Conservation (phyloP, 2,329 filamentous ascomycete genomes). For the Ophiostoma sp. region DNA sequence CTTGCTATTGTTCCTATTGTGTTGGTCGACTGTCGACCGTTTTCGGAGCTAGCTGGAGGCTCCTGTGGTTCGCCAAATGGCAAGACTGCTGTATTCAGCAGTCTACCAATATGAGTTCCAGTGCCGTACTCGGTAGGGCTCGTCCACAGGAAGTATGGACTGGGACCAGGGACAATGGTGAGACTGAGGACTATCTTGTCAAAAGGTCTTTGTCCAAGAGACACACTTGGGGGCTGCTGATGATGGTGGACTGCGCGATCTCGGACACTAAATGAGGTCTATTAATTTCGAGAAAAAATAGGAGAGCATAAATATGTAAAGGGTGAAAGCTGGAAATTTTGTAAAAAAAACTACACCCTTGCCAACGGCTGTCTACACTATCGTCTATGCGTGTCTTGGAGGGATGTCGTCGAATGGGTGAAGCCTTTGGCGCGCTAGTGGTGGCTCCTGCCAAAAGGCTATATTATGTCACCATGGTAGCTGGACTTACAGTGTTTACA, state of each 20-base stretch:
- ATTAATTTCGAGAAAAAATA: not conserved
- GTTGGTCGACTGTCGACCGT: not conserved
- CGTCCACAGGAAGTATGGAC: not conserved
- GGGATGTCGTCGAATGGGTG: constrained; percentile 8
- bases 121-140: not conserved
- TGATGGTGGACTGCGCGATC: not conserved
- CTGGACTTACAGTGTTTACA: not conserved
- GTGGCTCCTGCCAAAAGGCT: constrained; percentile 4
- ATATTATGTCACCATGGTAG: not conserved
- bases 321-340: not conserved
- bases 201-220: not conserved
- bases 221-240: not conserved
- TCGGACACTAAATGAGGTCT: not conserved
- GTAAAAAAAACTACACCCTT: not conserved
- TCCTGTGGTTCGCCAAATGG: not conserved
- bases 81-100: not conserved
- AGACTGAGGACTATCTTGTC: not conserved
- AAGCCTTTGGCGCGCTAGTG: constrained; percentile 7
- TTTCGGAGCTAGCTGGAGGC: not conserved
- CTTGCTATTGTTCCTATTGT: constrained; percentile 26
- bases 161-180: not conserved
- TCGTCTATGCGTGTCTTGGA: not conserved
- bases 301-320: not conserved
- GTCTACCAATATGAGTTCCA: not conserved
- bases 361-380: not conserved